Base-by-base conservation (phyloP, 352 stramenopile genomes). In the Pythium biforme region DNA sequence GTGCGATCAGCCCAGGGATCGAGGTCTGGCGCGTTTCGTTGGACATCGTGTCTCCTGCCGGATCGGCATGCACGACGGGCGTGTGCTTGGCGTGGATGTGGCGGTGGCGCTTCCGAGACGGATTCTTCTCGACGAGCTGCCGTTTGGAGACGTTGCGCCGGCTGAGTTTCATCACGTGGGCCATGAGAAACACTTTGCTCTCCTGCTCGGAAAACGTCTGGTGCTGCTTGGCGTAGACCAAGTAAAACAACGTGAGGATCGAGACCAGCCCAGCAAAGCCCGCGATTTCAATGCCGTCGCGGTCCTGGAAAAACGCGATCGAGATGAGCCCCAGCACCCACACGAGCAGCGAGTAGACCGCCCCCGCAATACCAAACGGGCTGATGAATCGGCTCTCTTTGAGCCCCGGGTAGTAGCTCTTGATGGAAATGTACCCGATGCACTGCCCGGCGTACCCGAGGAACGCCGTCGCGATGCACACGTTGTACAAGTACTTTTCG, bases 141-240 rank as follows among this genome's bases (percentile, higher is more conserved):
- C 23, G 23, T 25, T 62, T 68, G 12, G 46, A 62, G 1, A 23
- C 15, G 15, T 69, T 69, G 14, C 43, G 52, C 7, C 40, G 31
- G 39, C 64, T 73, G 46, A 69, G 67, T 10, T 68, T 65, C 55
- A 69, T 69, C 3, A 78, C 59, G 41, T 77, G 67, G 19, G 61
- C 70, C 52, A 72, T 62, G 15, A 77, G 57, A 15, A 75, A 63
- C 15, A 77, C 62, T 41, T 71, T 70, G 52, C 46, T 73, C 29
- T 78, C 71, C n/a, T 75, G 47, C 19, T 57, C 33, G 1, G 71
- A 78, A 12, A 78, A 73, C 4, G 68, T 64, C 48, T 78, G 71
- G 9, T 60, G 71, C 5, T 59, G 17, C 47, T 67, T 67, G 17
- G 68, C 59, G 59, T 74, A 75, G 4, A 48, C 8, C 26, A 66